Base-by-base conservation (phyloP, 2,329 filamentous ascomycete genomes). In the Alternaria sp. region DNA sequence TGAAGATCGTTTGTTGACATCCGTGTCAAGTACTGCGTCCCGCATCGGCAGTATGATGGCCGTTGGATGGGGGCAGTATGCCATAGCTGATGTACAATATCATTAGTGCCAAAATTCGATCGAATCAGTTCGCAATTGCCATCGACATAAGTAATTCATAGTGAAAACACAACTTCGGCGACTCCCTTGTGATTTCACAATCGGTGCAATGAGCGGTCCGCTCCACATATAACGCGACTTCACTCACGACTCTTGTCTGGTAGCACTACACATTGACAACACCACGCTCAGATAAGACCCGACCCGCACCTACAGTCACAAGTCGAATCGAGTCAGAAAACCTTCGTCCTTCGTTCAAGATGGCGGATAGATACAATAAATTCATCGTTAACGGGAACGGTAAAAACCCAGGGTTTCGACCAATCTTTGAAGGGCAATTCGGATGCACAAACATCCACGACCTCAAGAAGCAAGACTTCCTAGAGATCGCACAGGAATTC, bases 251-350 rank as follows among this genome's bases (percentile, higher is more conserved):
- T 20, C 18, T 18, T 36, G 14, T 12, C 14, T 18, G 9, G 34
- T 12, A 36, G 4, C 30, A 11, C 30, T 30, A 25, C 30, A 49
- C 12, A 30, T 18, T 12, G 7, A 25, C 0, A 12, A 11, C 20
- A 11, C 20, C 20, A 30, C 30, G 10, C 3, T 1, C 10, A 1
- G 2, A 11, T 4, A 22, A 5, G 2, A 0, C 20, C 20, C 18
- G 7, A 25, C 18, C 8, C 1, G n/a, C 18, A 4, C 2, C 22
- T 22, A 36, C 18, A 49, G 12, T 4, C 12, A 20, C n/a, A 16
- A 22, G 18, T 14, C 18, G 22, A 49, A 7, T 22, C 7, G 11
- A 16, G n/a, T 41, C 27, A 12, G 18, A 20, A 0, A 25, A 34
- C 0, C 7, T 28, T 18, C 7, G 8, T 5, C 12, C 5, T 11